Conservation (phyloP, 1,284 basidiomycete genomes). For the Tetrapyrgos nigripes region DNA sequence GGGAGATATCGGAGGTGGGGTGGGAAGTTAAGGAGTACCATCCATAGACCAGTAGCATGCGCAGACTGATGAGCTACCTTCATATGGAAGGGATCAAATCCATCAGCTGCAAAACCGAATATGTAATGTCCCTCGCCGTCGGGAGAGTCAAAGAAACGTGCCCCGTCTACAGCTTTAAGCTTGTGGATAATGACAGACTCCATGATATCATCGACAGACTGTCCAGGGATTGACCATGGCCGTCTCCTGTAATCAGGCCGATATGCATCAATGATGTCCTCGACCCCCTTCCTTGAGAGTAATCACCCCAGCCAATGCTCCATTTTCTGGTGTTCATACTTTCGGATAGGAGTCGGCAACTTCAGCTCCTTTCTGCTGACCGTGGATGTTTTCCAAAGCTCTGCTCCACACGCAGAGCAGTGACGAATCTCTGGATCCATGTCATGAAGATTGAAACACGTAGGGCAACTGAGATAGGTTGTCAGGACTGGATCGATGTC, state of each 20-base stretch:
- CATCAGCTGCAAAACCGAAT: conserved; percentile 20
- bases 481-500: conserved; percentile 16
- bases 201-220: background rate
- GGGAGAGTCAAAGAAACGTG: background rate
- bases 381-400: conserved; percentile 18
- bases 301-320: conserved; percentile 29
- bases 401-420: conserved; percentile 6
- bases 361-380: background rate
- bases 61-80: conserved; percentile 24
- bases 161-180: background rate
- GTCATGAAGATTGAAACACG: conserved; percentile 17
- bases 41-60: conserved; percentile 24
- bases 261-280: conserved; percentile 25
- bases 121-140: background rate
- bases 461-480: conserved; percentile 20
- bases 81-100: conserved; percentile 33
- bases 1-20: conserved; percentile 24
- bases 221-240: background rate
- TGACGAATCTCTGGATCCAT: conserved; percentile 7
- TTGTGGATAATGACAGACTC: background rate
- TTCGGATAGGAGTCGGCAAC: conserved; percentile 11
- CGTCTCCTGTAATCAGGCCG: background rate
- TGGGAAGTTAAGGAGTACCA: conserved; percentile 29
- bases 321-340: conserved; percentile 23
- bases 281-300: conserved; percentile 26